phyloP scores from a whole-genome alignment of 2,329 filamentous ascomycete genomes.

The Neurospora crassa region DNA sequence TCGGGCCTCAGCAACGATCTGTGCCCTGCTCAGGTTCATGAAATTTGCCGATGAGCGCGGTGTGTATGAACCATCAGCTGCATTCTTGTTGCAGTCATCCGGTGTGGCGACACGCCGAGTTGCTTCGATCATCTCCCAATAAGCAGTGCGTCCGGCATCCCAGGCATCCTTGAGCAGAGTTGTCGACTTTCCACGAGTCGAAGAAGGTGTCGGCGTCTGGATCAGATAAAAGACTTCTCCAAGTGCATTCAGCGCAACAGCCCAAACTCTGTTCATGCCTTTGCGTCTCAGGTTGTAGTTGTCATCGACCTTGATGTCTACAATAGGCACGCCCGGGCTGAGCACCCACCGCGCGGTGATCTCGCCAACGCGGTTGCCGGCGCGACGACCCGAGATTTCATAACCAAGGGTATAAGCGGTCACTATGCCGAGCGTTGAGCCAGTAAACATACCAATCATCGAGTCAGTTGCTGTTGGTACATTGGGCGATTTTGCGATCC shows the following conservation, averaged over 20 bases:
- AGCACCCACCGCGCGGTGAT: conserved; percentile 83
- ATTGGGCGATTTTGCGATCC: conserved; percentile 76
- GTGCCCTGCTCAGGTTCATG: conserved; percentile 60
- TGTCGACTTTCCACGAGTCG: conserved; percentile 38
- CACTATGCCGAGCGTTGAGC: conserved; percentile 74
- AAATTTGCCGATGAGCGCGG: conserved; percentile 67
- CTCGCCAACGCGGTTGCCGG: conserved; percentile 53
- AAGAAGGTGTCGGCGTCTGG: conserved; percentile 52
- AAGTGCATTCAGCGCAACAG: conserved; percentile 85
- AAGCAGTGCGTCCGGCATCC: conserved; percentile 67
- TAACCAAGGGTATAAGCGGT: conserved; percentile 69
- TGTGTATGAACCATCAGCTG: conserved; percentile 65
- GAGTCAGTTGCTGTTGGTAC: conserved; percentile 66
- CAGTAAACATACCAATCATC: conserved; percentile 71
- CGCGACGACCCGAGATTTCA: conserved; percentile 48
- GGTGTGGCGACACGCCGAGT: conserved; percentile 63
- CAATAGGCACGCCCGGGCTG: conserved; percentile 85
- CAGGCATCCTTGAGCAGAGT: conserved; percentile 61
- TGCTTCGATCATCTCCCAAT: conserved; percentile 72
- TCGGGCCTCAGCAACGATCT: conserved; percentile 65
- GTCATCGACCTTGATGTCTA: conserved; percentile 76
- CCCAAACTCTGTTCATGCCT: conserved; percentile 67
- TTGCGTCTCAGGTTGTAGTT: conserved; percentile 65
- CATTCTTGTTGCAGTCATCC: conserved; percentile 62
- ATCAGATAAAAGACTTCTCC: conserved; percentile 84